Base-by-base conservation (phyloP, 768 basidiomycete genomes). In the Candolleomyces efflorescens region DNA sequence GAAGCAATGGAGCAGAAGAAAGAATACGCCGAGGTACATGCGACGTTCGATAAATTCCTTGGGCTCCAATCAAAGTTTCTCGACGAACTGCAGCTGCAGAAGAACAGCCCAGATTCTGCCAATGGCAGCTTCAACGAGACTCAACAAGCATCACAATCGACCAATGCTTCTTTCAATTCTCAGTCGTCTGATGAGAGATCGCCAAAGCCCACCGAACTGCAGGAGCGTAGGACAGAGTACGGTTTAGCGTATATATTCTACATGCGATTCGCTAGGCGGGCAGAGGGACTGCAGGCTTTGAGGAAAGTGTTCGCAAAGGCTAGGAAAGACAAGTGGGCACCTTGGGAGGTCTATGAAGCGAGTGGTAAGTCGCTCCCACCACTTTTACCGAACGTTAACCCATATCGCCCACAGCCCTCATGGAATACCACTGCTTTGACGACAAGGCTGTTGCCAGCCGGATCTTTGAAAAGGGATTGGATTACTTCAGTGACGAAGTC, bases 261-360 rank as follows among this genome's bases (percentile, higher is more conserved):
- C 68, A 96, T 98, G 88, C 82, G 96, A 10, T 98, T 95, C 65
- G 89, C 88, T 12, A 76, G 92, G 60, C 80, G 97, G 44, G 86
- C 94, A 3, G 92, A 96, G 76, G 92, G 92, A 18, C 82, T 92
- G 63, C 90, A 90, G 70, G 77, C 87, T 3, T 87, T 89, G 41
- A 78, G 95, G 55, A 76, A 78, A 0, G 74, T 94, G 5, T 98
- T 98, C 64, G 82, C 81, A 18, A 89, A 87, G 70, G 92, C 94
- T 11, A 79, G 94, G 63, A 90, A 85, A 66, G 79, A 81, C 62
- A 80, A 79, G 47, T 90, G 81, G 82, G 82, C 82, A 1, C 80
- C 91, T 15, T 98, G 97, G 97, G 90, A 95, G 65, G 89, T 93
- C 0, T 96, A 87, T 64, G 95, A 98, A 69, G 90, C 94, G 44